phyloP scores from a whole-genome alignment of 1,284 basidiomycete species.

The Wolfiporia cocos region DNA sequence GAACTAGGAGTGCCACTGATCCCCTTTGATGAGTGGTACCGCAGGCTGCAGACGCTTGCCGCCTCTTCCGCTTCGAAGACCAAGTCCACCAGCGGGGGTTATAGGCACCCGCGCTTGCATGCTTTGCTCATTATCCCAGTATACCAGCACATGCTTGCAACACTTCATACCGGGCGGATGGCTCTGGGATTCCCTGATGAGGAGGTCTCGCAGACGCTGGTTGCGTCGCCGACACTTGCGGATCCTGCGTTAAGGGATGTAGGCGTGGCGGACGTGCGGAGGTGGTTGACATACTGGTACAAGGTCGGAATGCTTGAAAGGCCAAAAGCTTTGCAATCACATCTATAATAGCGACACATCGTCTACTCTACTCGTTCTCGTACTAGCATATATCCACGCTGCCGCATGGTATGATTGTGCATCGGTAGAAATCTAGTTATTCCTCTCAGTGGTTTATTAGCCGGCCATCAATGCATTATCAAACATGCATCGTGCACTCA shows the following conservation, averaged over 20 bases:
- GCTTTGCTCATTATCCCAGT: neutral
- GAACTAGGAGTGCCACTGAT: constrained; percentile 16
- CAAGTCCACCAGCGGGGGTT: neutral
- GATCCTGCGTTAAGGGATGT: neutral
- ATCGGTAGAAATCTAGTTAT: no score
- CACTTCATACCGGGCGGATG: neutral
- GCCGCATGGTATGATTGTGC: no score
- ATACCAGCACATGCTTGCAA: neutral
- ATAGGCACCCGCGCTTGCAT: no score
- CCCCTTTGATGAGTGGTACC: constrained; percentile 16
- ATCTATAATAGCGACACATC: no score
- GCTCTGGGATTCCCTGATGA: neutral
- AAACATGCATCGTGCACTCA: no score
- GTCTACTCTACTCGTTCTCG: no score
- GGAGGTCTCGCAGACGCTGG: neutral
- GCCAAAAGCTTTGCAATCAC: no score
- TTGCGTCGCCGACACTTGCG: neutral
- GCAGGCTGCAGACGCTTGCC: neutral
- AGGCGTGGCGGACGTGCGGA: neutral
- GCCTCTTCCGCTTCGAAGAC: neutral
- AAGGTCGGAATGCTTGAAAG: neutral
- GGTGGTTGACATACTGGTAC: neutral
- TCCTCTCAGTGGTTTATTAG: no score
- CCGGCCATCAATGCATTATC: no score
- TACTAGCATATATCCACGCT: no score